These are phyloP conservation scores for Hypomontagnella monticulosa DNA, from an alignment of 495 filamentous ascomycete genomes.

Conservation along the genomic window DNA sequence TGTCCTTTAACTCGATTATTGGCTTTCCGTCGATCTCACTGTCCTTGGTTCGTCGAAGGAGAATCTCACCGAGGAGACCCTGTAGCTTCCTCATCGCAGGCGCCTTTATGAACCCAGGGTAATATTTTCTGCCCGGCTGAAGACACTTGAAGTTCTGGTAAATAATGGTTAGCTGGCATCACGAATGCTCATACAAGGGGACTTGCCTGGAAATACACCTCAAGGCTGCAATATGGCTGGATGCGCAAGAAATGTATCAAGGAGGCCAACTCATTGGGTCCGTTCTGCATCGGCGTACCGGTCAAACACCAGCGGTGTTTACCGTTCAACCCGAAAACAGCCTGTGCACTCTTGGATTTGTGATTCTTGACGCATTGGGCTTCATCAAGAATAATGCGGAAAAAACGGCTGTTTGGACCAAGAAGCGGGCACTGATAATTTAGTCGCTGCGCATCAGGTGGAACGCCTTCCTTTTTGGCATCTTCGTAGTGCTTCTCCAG, in stretches of 20 bases:
- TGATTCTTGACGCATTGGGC: conserved; percentile 94
- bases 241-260: conserved; percentile 83
- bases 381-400: conserved; percentile 89
- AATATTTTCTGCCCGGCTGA: not conserved
- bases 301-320: conserved; percentile 86
- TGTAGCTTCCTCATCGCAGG: conserved; percentile 75
- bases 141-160: conserved; percentile 41
- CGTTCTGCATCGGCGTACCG: conserved; percentile 96
- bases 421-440: conserved; percentile 57
- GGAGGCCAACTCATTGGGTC: conserved; percentile 79
- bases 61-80: conserved; percentile 79
- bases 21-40: conserved; percentile 85
- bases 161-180: conserved; percentile 25
- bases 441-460: conserved; percentile 7
- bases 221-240: conserved; percentile 73
- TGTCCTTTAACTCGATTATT: conserved; percentile 77
- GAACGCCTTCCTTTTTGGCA: conserved; percentile 12
- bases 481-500: conserved; percentile 33
- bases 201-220: conserved; percentile 59
- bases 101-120: conserved; percentile 40
- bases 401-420: conserved; percentile 73
- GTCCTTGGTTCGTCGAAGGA: conserved; percentile 84
- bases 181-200: not conserved
- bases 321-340: conserved; percentile 67
- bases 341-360: conserved; percentile 71